Evolutionary conservation across 73 alveolate genomes (phyloP).

Genomic region (Stentor coeruleus): DNA sequence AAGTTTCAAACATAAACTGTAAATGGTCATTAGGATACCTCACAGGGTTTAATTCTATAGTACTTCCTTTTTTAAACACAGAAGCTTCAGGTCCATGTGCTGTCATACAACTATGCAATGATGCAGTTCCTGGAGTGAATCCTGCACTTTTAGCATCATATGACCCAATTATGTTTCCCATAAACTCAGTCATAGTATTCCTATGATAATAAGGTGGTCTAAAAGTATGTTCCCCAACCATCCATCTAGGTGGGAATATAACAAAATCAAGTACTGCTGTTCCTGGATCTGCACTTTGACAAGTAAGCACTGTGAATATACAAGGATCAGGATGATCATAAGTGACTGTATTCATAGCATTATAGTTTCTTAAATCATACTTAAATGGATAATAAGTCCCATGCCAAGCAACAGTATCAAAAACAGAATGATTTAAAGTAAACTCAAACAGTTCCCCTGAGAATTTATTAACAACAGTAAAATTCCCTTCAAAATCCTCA

Average conservation of each 20-base stretch:
- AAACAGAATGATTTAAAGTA: conserved; percentile 54
- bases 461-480: conserved; percentile 56
- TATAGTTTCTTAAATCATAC: conserved; percentile 62
- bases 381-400: conserved; percentile 86
- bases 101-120: conserved; percentile 73
- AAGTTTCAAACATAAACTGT: conserved; percentile 86
- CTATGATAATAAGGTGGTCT: conserved; percentile 91
- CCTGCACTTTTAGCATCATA: conserved; percentile 92
- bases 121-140: conserved; percentile 77
- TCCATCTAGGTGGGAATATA: conserved; percentile 89
- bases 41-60: conserved; percentile 55
- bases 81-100: conserved; percentile 89
- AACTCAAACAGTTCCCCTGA: conserved; percentile 61
- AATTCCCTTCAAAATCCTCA: conserved; percentile 55
- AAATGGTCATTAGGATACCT: conserved; percentile 54
- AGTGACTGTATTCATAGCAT: conserved; percentile 79
- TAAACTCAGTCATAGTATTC: conserved; percentile 85
- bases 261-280: conserved; percentile 85
- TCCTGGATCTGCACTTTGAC: conserved; percentile 84
- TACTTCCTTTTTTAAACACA: conserved; percentile 67
- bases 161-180: conserved; percentile 81
- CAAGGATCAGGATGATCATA: conserved; percentile 93
- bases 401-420: conserved; percentile 91
- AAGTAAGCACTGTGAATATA: conserved; percentile 82
- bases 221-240: conserved; percentile 82